Base-by-base conservation (phyloP, 2,329 filamentous ascomycete species). In the Sclerotinia sclerotiorum region DNA sequence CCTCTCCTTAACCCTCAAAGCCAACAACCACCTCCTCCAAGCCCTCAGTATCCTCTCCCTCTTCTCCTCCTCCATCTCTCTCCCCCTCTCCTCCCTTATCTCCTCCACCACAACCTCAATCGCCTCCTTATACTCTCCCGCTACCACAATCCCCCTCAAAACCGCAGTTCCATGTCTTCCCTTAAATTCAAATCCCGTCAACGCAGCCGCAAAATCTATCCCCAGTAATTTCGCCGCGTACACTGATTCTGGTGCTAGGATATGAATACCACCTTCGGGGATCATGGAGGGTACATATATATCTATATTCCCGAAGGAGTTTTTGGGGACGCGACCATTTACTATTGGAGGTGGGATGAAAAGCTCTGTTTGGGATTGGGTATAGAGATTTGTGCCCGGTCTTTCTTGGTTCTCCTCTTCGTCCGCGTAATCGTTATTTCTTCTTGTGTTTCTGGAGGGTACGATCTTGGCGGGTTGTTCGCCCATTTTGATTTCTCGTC, bases 221-320 rank as follows among this genome's bases (percentile, higher is more conserved):
- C 89, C 89, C 1, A 97, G 79, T 1, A 94, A 80, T 68, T 85
- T 87, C 0, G 93, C 93, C 1, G 94, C 94, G 63, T 86, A 85
- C 1, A 86, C 82, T 1, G 91, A 90, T 63, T 89, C 81, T 19
- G 82, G 78, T 70, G 86, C 82, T 2, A 84, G 84, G 13, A 98
- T 81, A 77, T 98, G 93, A 2, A 88, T 84, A 1, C 92, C 94
- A 0, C 95, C 94, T 52, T 81, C 80, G 0, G 95, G 95, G 0
- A 98, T 84, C 95, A 99, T 98, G 70, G 88, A 92, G 0, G 92
- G 89, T 15, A 97, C 93, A 77, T 94, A 98, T 51, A 97, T 86
- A 75, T 98, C 95, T 69, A 98, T 89, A 76, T 99, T 99, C 15
- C 93, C 93, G 78, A 93, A 99, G 24, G 90, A 89, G 77, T 99